phyloP scores from a whole-genome alignment of 1,284 basidiomycete species.

The Phellopilus nigrolimitatus region DNA sequence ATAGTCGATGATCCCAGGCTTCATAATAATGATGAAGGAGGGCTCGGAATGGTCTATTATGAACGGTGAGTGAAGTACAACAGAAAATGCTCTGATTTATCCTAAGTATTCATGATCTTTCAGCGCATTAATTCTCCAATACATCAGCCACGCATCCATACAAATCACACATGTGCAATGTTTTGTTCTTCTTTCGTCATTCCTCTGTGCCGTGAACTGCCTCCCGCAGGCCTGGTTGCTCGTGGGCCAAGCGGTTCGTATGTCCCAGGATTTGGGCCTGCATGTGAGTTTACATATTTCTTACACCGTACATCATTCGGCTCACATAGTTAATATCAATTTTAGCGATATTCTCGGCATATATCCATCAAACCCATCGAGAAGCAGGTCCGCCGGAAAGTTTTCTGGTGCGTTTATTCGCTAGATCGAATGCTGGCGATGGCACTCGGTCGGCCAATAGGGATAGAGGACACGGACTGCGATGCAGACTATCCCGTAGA shows the following conservation, averaged over 20 bases:
- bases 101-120: too few species aligned
- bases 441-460: slow-evolving; percentile 76
- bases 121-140: slow-evolving; percentile 82
- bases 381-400: slow-evolving; percentile 82
- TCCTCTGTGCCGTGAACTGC: slow-evolving; percentile 85
- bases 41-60: slow-evolving; percentile 83
- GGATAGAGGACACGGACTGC: slow-evolving; percentile 75
- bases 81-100: too few species aligned
- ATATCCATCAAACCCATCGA: slow-evolving; percentile 66
- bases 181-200: slow-evolving; percentile 81
- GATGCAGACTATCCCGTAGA: slow-evolving; percentile 78
- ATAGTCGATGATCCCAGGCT: slow-evolving; percentile 71
- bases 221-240: slow-evolving; percentile 89
- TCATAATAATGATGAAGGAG: slow-evolving; percentile 64
- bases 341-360: slow-evolving; percentile 74
- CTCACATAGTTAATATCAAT: slow-evolving; percentile 22
- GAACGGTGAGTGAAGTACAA: slow-evolving; percentile 56
- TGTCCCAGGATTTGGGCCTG: slow-evolving; percentile 83
- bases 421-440: slow-evolving; percentile 87
- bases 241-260: slow-evolving; percentile 81
- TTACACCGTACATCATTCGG: slow-evolving; percentile 2
- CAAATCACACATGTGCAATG: slow-evolving; percentile 85
- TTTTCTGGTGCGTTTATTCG: slow-evolving; percentile 89
- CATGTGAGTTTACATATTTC: slow-evolving; percentile 55
- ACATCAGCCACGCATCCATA: slow-evolving; percentile 78